Base-by-base conservation (phyloP, 495 filamentous ascomycete genomes). In the Ramalina peruviana region DNA sequence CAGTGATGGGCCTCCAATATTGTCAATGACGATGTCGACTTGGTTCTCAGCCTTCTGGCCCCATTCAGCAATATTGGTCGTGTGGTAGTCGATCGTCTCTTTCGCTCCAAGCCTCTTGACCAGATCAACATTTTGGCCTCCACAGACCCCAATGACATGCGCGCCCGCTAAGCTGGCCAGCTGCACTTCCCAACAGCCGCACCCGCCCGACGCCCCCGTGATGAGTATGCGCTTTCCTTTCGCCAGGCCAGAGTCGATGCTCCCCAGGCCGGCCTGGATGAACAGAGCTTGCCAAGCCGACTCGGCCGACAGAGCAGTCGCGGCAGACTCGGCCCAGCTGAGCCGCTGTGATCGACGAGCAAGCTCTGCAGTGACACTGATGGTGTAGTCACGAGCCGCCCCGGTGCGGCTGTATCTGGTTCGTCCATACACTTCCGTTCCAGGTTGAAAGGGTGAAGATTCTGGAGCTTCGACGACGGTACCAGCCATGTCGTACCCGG, bases 201-300 rank as follows among this genome's bases (percentile, higher is more conserved):
- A 72, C 3, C 73, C 71, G 2, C 76, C 67, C 5, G 70, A 57
- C 13, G 75, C 75, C 40, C 63, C 72, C 6, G 69, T 74, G 26
- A 78, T 62, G 12, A 78, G 62, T 3, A 77, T 57, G 33, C 65
- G 58, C 55, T 68, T 69, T 25, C 57, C 62, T 11, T 55, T 62
- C 49, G 58, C 58, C 38, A 70, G 43, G 15, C 17, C 21, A 9
- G 20, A 21, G 5, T 25, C 21, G 5, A 21, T 27, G 17, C 20
- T 21, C 6, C 15, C 20, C 12, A 63, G 43, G 9, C 64, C 66
- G 3, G 62, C 69, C 58, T 78, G 71, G 13, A 58, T 62, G 54
- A 81, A 81, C n/a, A 82, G 63, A 7, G 72, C 75, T 51, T 80
- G 74, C 70, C 69, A 81, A 4, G 75, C 79, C 40, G 72, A 79